Evolutionary conservation across 306 rosid species (phyloP).

Genomic region (Quercus parvula): DNA sequence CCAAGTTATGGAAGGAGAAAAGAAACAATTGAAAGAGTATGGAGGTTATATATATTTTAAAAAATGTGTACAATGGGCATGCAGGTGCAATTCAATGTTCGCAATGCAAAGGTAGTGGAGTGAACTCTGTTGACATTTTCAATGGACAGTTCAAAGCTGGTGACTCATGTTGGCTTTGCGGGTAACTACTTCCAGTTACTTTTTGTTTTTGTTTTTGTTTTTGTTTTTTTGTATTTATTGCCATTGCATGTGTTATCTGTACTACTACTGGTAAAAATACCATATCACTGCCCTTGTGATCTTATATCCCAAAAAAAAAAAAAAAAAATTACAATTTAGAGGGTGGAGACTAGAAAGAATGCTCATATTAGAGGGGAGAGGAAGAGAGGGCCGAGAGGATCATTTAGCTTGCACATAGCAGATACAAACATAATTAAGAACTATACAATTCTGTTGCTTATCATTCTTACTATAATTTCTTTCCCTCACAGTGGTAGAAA

Average conservation of each 20-base stretch:
- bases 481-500: conserved; percentile 38
- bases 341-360: no score
- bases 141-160: conserved; percentile 53
- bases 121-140: conserved; percentile 49
- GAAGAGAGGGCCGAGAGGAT: background rate
- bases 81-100: conserved; percentile 52
- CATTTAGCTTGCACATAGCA: background rate
- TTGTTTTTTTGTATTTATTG: background rate
- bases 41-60: background rate
- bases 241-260: background rate
- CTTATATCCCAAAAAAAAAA: background rate
- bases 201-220: background rate
- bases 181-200: conserved; percentile 21
- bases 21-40: background rate
- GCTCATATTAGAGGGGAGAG: no score
- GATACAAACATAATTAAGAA: background rate
- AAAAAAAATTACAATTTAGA: background rate
- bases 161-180: conserved; percentile 56
- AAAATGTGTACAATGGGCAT: conserved; percentile 12
- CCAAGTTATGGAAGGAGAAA: background rate
- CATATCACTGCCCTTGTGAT: background rate
- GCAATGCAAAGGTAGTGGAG: conserved; percentile 55
- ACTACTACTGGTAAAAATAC: background rate
- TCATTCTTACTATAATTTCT: background rate
- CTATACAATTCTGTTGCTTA: no score